Evolutionary conservation across 306 rosid species (phyloP).

Genomic region (Malus asiatica): DNA sequence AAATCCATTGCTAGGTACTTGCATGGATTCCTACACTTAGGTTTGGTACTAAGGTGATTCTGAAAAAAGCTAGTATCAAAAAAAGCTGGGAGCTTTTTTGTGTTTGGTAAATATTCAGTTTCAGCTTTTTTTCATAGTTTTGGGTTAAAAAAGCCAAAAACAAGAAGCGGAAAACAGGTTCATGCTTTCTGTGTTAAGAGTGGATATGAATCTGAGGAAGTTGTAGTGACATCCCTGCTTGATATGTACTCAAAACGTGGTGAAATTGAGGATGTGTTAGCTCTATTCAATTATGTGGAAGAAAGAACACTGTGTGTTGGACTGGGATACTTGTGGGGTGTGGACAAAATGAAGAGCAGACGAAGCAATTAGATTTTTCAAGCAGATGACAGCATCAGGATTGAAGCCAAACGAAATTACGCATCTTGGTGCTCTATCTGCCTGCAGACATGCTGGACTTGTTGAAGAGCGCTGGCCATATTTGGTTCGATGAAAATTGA

Average conservation of each 20-base stretch:
- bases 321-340: constrained; percentile 89
- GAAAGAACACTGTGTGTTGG: constrained; percentile 65
- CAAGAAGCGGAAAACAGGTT: constrained; percentile 57
- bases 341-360: constrained; percentile 73
- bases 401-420: constrained; percentile 67
- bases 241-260: constrained; percentile 89
- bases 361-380: constrained; percentile 49
- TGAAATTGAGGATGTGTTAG: not conserved
- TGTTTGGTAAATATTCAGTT: no score
- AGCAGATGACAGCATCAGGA: constrained; percentile 58
- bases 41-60: no score
- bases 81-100: no score
- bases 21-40: constrained; percentile 57
- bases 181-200: constrained; percentile 62
- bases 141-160: no score
- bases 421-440: constrained; percentile 72
- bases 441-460: constrained; percentile 74
- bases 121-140: no score
- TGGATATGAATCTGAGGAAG: constrained; percentile 62
- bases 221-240: constrained; percentile 59
- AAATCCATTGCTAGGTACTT: constrained; percentile 38
- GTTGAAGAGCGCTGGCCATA: constrained; percentile 57
- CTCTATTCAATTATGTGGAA: not conserved
- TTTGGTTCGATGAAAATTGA: constrained; percentile 52
- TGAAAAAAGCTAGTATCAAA: no score